Percentiles rank a stretch among this genome's conserved stretches.
phyloP scores from a whole-genome alignment of 1,284 basidiomycete genomes.

The Ceratorhiza oryzae-sativae region DNA sequence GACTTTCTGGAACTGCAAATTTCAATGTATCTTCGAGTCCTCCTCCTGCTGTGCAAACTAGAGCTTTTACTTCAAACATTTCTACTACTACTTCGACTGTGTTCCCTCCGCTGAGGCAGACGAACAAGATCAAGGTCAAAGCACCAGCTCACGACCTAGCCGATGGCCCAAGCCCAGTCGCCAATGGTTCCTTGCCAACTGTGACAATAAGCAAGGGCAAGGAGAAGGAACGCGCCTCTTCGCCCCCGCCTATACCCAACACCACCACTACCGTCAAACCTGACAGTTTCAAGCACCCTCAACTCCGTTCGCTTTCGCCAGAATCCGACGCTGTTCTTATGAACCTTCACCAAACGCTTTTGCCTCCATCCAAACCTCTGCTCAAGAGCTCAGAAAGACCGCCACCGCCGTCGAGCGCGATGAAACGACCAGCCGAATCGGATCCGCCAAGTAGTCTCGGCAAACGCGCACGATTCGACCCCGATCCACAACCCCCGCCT shows the following conservation, averaged over 20 bases:
- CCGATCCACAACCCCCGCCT: conserved; percentile 21
- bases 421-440: conserved; percentile 22
- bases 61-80: neutral
- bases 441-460: neutral
- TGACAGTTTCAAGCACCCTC: neutral
- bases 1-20: conserved; percentile 31
- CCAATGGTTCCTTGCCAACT: neutral
- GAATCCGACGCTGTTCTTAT: conserved; percentile 20
- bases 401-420: conserved; percentile 7
- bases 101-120: neutral
- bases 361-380: neutral
- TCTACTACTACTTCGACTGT: conserved; percentile 19
- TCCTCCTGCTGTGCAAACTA: conserved; percentile 20
- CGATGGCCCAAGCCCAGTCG: conserved; percentile 9
- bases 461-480: conserved; percentile 30
- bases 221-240: conserved; percentile 18
- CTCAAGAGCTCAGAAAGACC: conserved; percentile 31
- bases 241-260: conserved; percentile 5
- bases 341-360: conserved; percentile 9
- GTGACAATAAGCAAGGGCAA: conserved; percentile 30
- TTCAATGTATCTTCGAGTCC: conserved; percentile 28
- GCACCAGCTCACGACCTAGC: neutral
- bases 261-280: neutral
- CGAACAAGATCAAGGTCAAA: conserved; percentile 25
- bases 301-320: conserved; percentile 24